phyloP scores from a whole-genome alignment of 2,329 filamentous ascomycete genomes.

The Penicillium glabrum region DNA sequence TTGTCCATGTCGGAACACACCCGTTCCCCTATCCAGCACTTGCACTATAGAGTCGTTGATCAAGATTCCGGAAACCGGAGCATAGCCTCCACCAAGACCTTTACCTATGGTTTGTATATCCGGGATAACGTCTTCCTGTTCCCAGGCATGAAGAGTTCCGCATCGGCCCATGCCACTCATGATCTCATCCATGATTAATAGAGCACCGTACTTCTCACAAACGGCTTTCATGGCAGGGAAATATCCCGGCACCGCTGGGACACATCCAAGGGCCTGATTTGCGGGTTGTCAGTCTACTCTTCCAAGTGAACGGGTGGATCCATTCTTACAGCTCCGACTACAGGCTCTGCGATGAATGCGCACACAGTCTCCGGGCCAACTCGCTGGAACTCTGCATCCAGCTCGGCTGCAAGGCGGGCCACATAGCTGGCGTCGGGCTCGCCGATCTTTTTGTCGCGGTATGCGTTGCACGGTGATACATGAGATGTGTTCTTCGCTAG shows the following conservation, averaged over 20 bases:
- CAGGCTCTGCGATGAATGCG: slow-evolving; percentile 71
- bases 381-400: slow-evolving; percentile 65
- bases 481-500: slow-evolving; percentile 57
- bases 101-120: slow-evolving; percentile 63
- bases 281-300: background rate
- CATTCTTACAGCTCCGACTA: slow-evolving; percentile 64
- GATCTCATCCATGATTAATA: slow-evolving; percentile 78
- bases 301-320: background rate
- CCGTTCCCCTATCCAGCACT: slow-evolving; percentile 47
- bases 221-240: slow-evolving; percentile 66
- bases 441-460: slow-evolving; percentile 53
- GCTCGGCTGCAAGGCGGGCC: slow-evolving; percentile 58
- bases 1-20: slow-evolving; percentile 59
- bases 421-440: slow-evolving; percentile 64
- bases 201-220: slow-evolving; percentile 68
- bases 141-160: slow-evolving; percentile 61
- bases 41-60: slow-evolving; percentile 52
- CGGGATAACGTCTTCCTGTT: slow-evolving; percentile 58
- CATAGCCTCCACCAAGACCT: slow-evolving; percentile 58
- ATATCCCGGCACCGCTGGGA: slow-evolving; percentile 66
- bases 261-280: slow-evolving; percentile 62
- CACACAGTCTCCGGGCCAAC: slow-evolving; percentile 66
- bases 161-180: slow-evolving; percentile 65
- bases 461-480: slow-evolving; percentile 68
- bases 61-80: slow-evolving; percentile 56